Evolutionary conservation across 345 rosid species (phyloP).

Genomic region (Microcos paniculata): DNA sequence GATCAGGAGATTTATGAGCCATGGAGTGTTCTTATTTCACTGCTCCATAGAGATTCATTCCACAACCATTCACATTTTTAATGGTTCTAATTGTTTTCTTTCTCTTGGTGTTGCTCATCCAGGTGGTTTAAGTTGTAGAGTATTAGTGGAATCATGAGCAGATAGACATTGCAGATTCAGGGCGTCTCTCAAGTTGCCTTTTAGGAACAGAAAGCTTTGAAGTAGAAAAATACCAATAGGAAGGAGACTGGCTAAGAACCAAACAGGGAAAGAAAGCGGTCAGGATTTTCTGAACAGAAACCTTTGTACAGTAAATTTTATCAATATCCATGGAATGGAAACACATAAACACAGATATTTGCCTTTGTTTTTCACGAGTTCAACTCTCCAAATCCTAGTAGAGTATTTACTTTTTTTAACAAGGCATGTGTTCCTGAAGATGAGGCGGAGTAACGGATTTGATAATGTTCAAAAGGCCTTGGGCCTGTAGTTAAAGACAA

Average conservation of each 20-base stretch:
- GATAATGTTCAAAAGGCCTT: too few relatives aligned
- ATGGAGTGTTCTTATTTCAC: neutral
- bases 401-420: too few relatives aligned
- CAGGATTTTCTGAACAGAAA: neutral
- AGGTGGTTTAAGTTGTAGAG: neutral
- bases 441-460: too few relatives aligned
- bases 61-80: neutral
- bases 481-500: too few relatives aligned
- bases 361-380: neutral
- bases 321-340: neutral
- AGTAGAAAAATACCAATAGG: neutral
- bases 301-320: neutral
- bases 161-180: neutral
- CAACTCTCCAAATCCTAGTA: too few relatives aligned
- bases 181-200: neutral
- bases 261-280: neutral
- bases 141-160: neutral
- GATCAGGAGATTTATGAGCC: neutral
- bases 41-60: neutral
- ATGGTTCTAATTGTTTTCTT: neutral
- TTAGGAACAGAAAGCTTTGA: neutral
- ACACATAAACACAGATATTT: neutral
- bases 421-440: too few relatives aligned
- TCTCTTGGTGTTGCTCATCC: neutral
- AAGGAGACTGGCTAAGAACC: neutral